Conservation (phyloP, 179 eudicot species). For the Spergularia azorica region DNA sequence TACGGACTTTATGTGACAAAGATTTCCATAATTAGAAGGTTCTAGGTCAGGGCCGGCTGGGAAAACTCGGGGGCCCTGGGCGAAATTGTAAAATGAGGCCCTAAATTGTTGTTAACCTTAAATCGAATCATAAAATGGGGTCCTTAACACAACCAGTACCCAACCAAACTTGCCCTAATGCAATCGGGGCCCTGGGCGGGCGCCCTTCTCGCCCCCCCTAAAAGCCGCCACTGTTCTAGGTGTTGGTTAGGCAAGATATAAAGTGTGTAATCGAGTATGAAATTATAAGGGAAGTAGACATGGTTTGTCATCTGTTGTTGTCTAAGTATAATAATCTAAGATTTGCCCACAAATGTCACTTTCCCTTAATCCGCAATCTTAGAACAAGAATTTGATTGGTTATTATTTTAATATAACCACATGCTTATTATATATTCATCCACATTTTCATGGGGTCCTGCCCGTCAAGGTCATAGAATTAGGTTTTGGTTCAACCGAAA, state of each 20-base stretch:
- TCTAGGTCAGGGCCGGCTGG: too few relatives aligned
- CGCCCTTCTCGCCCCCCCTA: too few relatives aligned
- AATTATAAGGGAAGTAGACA: conserved; percentile 5
- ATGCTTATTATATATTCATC: conserved; percentile 17
- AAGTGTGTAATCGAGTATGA: neutral
- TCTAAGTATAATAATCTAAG: conserved; percentile 2
- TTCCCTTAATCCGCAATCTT: conserved; percentile 33
- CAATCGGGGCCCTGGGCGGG: too few relatives aligned
- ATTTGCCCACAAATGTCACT: conserved; percentile 2
- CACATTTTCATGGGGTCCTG: conserved; percentile 22
- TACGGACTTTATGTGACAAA: neutral
- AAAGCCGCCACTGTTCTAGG: too few relatives aligned
- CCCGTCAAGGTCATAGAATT: conserved; percentile 2
- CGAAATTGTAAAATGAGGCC: too few relatives aligned
- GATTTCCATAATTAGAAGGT: conserved; percentile 25
- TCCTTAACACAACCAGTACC: too few relatives aligned
- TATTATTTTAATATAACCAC: neutral
- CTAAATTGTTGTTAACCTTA: too few relatives aligned
- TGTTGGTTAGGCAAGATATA: conserved; percentile 12
- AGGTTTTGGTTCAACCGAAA: conserved; percentile 26
- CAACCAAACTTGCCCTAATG: too few relatives aligned
- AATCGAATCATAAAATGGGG: too few relatives aligned
- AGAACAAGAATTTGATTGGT: conserved; percentile 13
- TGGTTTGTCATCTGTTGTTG: conserved; percentile 24
- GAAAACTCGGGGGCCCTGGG: too few relatives aligned